Evolutionary conservation across 164 flowering plant species (phyloP).

Genomic region (Nymphaea thermarum): DNA sequence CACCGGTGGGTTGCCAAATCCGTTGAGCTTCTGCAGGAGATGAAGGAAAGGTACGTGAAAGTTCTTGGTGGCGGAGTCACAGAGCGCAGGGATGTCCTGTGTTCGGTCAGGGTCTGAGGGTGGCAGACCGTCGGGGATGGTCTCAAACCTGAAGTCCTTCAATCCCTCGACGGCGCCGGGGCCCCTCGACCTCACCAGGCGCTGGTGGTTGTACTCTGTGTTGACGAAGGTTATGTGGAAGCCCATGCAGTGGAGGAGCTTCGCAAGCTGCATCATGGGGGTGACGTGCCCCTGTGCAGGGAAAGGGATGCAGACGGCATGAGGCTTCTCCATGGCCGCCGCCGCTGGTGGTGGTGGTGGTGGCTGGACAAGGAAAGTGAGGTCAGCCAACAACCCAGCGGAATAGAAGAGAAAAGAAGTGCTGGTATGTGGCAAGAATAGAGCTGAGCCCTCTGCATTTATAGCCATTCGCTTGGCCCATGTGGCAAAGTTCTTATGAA

Average conservation of each 20-base stretch:
- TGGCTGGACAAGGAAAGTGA: no score
- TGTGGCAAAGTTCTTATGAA: no score
- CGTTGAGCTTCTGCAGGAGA: constrained; percentile 19
- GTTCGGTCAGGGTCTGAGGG: constrained; percentile 37
- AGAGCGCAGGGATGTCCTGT: constrained; percentile 28
- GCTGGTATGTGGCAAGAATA: no score
- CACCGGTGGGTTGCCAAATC: constrained; percentile 15
- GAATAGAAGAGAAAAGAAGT: no score
- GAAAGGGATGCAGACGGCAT: constrained; percentile 39
- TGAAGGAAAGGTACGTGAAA: constrained; percentile 12
- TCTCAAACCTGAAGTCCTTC: constrained; percentile 30
- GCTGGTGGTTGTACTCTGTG: constrained; percentile 52
- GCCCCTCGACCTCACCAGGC: constrained; percentile 30
- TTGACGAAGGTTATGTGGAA: constrained; percentile 46
- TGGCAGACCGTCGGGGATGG: constrained; percentile 57
- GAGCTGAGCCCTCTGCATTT: no score
- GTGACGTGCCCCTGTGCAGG: constrained; percentile 62
- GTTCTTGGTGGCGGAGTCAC: constrained; percentile 18
- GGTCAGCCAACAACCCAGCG: no score
- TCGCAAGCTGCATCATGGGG: constrained; percentile 44
- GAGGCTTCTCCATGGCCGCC: constrained; percentile 14
- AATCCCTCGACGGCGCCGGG: constrained; percentile 19
- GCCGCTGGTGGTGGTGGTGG: neutral
- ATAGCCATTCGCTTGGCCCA: no score
- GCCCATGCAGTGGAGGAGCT: constrained; percentile 43